A percentile compares a stretch with the other conserved stretches of the same genome.
Evolutionary conservation across 345 rosid genomes (phyloP).

Genomic region (Triadica sebifera): DNA sequence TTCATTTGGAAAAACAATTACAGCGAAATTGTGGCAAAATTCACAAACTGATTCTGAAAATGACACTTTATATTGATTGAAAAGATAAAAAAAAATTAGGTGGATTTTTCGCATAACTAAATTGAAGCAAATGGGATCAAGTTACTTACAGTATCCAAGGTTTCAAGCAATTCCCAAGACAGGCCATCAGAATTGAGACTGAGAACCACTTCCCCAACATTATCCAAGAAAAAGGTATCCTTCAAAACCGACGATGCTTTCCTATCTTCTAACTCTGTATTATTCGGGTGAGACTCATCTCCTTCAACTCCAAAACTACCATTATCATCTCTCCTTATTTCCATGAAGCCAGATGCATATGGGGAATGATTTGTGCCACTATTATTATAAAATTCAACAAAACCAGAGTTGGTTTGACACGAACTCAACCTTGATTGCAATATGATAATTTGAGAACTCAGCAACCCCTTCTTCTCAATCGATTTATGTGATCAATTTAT

Average conservation of each 20-base stretch:
- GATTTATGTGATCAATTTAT: neutral
- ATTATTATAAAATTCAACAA: neutral
- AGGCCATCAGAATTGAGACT: slow-evolving; percentile 57
- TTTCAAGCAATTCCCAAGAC: slow-evolving; percentile 61
- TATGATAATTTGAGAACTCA: neutral
- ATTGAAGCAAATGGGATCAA: neutral
- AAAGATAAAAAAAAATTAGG: neutral
- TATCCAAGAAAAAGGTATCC: slow-evolving; percentile 53
- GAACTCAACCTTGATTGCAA: slow-evolving; percentile 7
- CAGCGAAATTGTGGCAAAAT: neutral
- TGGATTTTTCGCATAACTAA: neutral
- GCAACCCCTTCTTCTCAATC: neutral
- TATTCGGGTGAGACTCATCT: slow-evolving; percentile 18
- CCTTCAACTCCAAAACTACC: slow-evolving; percentile 1
- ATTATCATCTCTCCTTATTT: slow-evolving; percentile 9
- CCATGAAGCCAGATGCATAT: neutral
- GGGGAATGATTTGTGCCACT: neutral
- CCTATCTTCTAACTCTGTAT: neutral
- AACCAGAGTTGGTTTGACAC: neutral
- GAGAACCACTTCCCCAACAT: slow-evolving; percentile 64
- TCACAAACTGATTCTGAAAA: neutral
- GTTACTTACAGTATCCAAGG: slow-evolving; percentile 49
- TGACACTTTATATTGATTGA: neutral
- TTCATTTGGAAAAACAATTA: neutral
- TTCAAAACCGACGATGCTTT: slow-evolving; percentile 24